Base-by-base conservation (phyloP, 768 basidiomycete genomes). In the Amanita rimosa region DNA sequence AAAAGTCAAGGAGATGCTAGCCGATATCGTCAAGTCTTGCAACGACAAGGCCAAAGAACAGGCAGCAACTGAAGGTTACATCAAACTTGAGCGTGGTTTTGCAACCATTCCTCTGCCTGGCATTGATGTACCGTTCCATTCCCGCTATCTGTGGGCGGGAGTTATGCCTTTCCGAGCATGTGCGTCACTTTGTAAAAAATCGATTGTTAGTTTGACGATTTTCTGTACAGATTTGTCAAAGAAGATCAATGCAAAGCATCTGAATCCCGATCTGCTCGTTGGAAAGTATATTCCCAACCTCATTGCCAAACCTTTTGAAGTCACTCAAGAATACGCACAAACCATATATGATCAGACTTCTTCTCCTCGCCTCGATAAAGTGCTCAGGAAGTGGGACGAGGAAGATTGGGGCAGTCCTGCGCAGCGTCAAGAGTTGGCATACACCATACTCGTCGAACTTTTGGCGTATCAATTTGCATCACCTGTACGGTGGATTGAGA, bases 61-160 rank as follows among this genome's bases (percentile, higher is more conserved):
- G 58, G 84, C 94, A 62, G 75, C 79, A 58, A 71, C 75, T 17
- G 85, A 92, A 51, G 95, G 94, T 6, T 80, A 87, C 56, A 90
- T 99, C 68, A 85, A 85, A 58, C 81, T 99, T 45, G 95, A 99
- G 57, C 88, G 96, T 58, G 96, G 96, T 6, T 96, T 93, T 57
- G 95, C 95, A 0, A 93, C 92, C 16, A 94, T 94, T 50, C 92
- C 91, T 36, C 75, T 95, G 34, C 90, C 94, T 34, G 95, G 95
- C 53, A 97, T 99, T 57, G 96, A 98, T 58, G 96, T 99, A 1
- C 96, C 96, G 3, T 99, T 99, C 88, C 96, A 99, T 65, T 98
- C 96, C 3, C 86, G 94, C 52, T 99, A 98, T 67, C 78, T 99
- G 34, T 99, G 96, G 96, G 94, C 94, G 13, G 93, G 93, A 61